Evolutionary conservation across 2,329 filamentous ascomycete genomes (phyloP).

Genomic region (Sclerotinia minor): DNA sequence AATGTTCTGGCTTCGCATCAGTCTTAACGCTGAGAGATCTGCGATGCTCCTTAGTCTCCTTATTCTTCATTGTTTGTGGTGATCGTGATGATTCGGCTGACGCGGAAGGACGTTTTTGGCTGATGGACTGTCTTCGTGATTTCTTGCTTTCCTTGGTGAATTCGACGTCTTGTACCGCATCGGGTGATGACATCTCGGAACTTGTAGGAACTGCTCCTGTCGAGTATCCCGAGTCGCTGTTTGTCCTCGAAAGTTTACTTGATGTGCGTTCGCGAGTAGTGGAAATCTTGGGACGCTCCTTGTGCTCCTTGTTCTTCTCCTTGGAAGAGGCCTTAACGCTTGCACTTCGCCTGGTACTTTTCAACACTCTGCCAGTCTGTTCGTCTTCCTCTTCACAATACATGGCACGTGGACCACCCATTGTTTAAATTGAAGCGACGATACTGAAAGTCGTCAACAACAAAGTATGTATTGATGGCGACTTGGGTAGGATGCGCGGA

Average conservation of each 20-base stretch:
- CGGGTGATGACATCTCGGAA: conserved; percentile 22
- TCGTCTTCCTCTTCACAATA: conserved; percentile 39
- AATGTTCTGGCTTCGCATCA: conserved; percentile 17
- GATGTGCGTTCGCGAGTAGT: conserved; percentile 20
- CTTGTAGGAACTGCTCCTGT: conserved; percentile 18
- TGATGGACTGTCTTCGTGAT: conserved; percentile 12
- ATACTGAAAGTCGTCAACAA: conserved; percentile 22
- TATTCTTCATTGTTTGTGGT: conserved; percentile 12
- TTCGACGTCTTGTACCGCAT: conserved; percentile 9
- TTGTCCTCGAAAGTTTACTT: conserved; percentile 21
- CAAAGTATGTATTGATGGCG: background rate
- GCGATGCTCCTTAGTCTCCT: conserved; percentile 19
- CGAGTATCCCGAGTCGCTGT: conserved; percentile 26
- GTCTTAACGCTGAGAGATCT: conserved; percentile 21
- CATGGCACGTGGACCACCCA: conserved; percentile 32
- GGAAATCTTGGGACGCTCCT: conserved; percentile 17
- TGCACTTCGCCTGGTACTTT: conserved; percentile 34
- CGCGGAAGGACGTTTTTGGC: conserved; percentile 8
- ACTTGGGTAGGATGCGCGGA: background rate
- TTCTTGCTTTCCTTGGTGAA: conserved; percentile 15
- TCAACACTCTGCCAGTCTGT: conserved; percentile 30
- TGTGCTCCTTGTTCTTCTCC: conserved; percentile 28
- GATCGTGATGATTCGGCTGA: conserved; percentile 19
- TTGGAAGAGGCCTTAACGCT: conserved; percentile 26
- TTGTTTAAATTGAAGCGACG: conserved; percentile 24